A percentile compares a stretch with the other conserved stretches of the same genome.
Evolutionary conservation across 768 basidiomycete species (phyloP).

Genomic region (Agaricus blazei): DNA sequence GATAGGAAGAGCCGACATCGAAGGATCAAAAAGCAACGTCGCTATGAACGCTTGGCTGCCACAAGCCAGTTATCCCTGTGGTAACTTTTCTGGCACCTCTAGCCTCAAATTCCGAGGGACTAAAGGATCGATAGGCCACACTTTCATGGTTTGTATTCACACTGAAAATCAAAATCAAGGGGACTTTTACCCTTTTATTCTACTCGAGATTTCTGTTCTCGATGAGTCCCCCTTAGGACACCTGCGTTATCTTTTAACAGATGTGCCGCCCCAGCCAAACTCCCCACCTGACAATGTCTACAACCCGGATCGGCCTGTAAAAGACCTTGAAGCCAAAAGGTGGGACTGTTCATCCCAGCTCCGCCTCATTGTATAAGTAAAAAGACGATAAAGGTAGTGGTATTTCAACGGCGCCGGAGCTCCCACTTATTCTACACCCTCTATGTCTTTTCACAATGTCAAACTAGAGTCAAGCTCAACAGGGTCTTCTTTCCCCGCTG

Average conservation of each 20-base stretch:
- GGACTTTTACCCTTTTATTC: constrained; percentile 79
- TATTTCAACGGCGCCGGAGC: constrained; percentile 75
- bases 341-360: constrained; percentile 65
- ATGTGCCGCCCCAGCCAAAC: constrained; percentile 81
- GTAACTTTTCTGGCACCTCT: constrained; percentile 80
- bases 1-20: constrained; percentile 80
- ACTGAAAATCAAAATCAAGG: constrained; percentile 82
- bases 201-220: constrained; percentile 78
- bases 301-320: constrained; percentile 62
- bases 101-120: constrained; percentile 74
- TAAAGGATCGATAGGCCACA: constrained; percentile 82
- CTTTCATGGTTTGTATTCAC: constrained; percentile 80
- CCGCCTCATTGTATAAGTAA: constrained; percentile 76
- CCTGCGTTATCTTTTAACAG: constrained; percentile 78
- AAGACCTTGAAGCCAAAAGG: constrained; percentile 68
- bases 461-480: constrained; percentile 86
- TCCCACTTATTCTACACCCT: constrained; percentile 81
- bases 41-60: constrained; percentile 82
- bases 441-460: constrained; percentile 82
- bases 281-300: constrained; percentile 79
- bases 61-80: constrained; percentile 79
- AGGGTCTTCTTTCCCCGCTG: constrained; percentile 78
- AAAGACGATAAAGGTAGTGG: constrained; percentile 78
- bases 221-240: constrained; percentile 74
- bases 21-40: constrained; percentile 81